phyloP scores from a whole-genome alignment of 495 filamentous ascomycete genomes.

The Xanthoparmelia taractica region DNA sequence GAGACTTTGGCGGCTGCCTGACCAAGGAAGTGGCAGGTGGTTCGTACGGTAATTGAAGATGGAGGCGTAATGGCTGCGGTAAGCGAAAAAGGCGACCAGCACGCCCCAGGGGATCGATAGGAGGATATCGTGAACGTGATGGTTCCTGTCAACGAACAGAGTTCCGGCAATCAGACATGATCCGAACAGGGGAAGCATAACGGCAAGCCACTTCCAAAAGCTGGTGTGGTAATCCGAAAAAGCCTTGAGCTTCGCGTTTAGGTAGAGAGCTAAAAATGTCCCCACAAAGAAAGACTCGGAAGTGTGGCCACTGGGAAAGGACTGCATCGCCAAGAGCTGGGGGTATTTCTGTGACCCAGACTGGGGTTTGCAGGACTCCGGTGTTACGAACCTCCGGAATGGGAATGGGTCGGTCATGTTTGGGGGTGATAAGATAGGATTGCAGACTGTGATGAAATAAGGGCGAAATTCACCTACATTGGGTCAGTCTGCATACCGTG shows the following conservation, averaged over 20 bases:
- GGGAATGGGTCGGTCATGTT: background rate
- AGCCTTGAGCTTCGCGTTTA: slow-evolving; percentile 59
- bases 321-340: slow-evolving; percentile 38
- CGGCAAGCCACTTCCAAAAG: slow-evolving; percentile 35
- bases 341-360: background rate
- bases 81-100: slow-evolving; percentile 15
- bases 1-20: slow-evolving; percentile 8
- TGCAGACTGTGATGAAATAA: slow-evolving; percentile 19
- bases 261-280: slow-evolving; percentile 50
- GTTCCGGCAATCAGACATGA: slow-evolving; percentile 29
- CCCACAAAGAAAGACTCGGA: slow-evolving; percentile 52
- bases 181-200: slow-evolving; percentile 33
- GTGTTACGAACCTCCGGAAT: background rate
- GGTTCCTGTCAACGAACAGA: slow-evolving; percentile 17
- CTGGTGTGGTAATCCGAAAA: slow-evolving; percentile 46
- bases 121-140: slow-evolving; percentile 18
- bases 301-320: slow-evolving; percentile 56
- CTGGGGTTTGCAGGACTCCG: background rate
- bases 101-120: slow-evolving; percentile 16
- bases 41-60: slow-evolving; percentile 18
- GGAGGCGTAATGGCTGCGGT: slow-evolving; percentile 20
- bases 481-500: background rate
- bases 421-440: background rate
- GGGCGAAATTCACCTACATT: slow-evolving; percentile 15
- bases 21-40: slow-evolving; percentile 19